Conservation (phyloP, 352 stramenopile genomes). For the Phytophthora sp. region DNA sequence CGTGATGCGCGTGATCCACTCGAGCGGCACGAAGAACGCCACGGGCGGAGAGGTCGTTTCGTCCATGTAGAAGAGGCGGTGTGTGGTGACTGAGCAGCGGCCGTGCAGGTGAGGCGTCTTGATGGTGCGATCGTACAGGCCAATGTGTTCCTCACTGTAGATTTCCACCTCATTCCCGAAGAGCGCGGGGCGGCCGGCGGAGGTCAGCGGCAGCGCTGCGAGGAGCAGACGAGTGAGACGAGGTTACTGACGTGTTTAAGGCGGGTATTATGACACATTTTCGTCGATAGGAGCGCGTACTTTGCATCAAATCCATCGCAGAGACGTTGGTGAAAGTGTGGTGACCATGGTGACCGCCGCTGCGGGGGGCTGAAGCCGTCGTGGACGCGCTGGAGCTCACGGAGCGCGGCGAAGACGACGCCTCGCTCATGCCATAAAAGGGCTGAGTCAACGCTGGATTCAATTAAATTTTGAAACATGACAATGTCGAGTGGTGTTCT, state of each 20-base stretch:
- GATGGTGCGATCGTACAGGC: conserved; percentile 79
- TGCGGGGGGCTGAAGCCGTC: conserved; percentile 8
- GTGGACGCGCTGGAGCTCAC: conserved; percentile 26
- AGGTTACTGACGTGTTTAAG: conserved; percentile 2
- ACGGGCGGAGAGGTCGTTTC: conserved; percentile 54
- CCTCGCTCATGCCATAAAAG: conserved; percentile 35
- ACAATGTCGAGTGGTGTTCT: conserved; percentile 8
- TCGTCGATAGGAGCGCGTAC: conserved; percentile 48
- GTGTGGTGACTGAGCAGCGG: conserved; percentile 82
- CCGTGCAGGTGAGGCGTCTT: conserved; percentile 78
- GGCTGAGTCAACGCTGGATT: conserved; percentile 4
- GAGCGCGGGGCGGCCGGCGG: conserved; percentile 71
- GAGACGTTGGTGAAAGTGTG: conserved; percentile 35
- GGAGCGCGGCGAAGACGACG: conserved; percentile 37
- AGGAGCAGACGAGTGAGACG: neutral
- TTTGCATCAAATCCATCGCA: conserved; percentile 71
- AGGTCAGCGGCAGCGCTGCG: conserved; percentile 71
- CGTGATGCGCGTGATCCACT: conserved; percentile 70
- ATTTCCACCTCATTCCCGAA: conserved; percentile 88
- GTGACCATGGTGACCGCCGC: conserved; percentile 11
- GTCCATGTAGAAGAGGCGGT: conserved; percentile 87
- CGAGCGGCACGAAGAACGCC: conserved; percentile 73
- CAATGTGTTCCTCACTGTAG: conserved; percentile 87
- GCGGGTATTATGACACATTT: neutral
- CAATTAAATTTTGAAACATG: neutral